Base-by-base conservation (phyloP, 2,329 filamentous ascomycete species). In the Fusarium albidum region DNA sequence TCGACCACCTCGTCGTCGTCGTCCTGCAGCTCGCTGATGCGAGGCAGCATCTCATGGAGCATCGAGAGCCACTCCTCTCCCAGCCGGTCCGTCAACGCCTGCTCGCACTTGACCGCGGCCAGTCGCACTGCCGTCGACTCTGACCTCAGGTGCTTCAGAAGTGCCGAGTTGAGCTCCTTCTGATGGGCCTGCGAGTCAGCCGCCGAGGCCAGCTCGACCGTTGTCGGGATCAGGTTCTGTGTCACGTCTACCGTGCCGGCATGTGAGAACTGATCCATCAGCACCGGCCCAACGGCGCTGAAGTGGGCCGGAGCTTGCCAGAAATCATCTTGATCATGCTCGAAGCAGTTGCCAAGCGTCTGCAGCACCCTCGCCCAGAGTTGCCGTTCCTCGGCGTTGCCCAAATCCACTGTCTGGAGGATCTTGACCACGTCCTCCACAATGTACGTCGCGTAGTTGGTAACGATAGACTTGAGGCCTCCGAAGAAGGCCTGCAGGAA, bases 1-100 rank as follows among this genome's bases (percentile, higher is more conserved):
- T 99, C 95, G 18, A 99, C 94, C 25, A 83, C 82, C 76, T 98
- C 95, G 69, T 98, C 93, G 64, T 98, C 95, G 71, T 99, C 95
- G 70, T 99, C 95, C 76, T 96, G 89, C 68, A 96, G 74, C 77
- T 99, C 95, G 68, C 91, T 96, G 66, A 99, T 96, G 61, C 94
- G 91, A 15, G 96, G 94, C 71, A 99, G 77, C 89, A 97, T 98
- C 82, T 99, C 95, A 0, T 94, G 92, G 69, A 98, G 73, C 78
- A 96, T 83, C 2, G 87, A 84, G 54, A 99, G 76, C 95, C 95
- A 99, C 70, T 99, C 95, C 72, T 98, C 93, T 53, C 93, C 93
- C 21, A 98, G 76, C 40, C 85, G 81, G 63, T 90, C 86, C 11
- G 92, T 96, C 58, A 98, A 79, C 12, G 82, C 84, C 69, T 92